Evolutionary conservation across 805 yeast species (phyloP), one percentile per base, ranked within the genome.

Genomic region (Candida awuae): DNA sequence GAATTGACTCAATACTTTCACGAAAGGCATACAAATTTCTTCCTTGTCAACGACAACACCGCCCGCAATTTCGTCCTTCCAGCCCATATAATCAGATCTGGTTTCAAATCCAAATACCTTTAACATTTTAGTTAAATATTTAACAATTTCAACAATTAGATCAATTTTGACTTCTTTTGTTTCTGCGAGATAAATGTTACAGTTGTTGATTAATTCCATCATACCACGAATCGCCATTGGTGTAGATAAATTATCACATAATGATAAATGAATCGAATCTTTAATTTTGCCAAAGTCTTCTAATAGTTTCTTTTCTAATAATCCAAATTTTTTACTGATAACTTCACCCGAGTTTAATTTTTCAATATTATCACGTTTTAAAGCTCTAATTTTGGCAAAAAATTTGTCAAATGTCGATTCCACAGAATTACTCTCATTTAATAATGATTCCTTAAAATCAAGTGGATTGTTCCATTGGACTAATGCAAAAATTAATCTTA

Each of bases 381-480:
- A 67, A 4, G 97, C 97, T 49, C 94, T 73, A n/a, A 86, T 80
- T 38, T 75, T 85, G 31, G 80, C 77, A 70, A 92, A 92, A 57
- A 84, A 90, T 57, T 87, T 92, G 47, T 77, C 77, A 37, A 87
- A 59, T 2, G 87, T 62, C 4, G 81, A 66, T 63, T 92, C 97
- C 32, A 75, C 65, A 2, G 88, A 67, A 60, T 71, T 78, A 20
- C 85, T 95, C 57, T 90, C 95, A 39, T 68, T 64, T 40, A 86
- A 62, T 41, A 92, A 66, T 34, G 81, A 67, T 54, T 83, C 90
- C 62, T 90, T 90, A 67, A 92, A 92, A 59, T 92, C 99, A 35
- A 92, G 66, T 46, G 86, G 92, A 54, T 75, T 79, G 54, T 87
- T 90, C 98, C 98, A 92, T 52, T 80, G 86, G 41, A 84, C 85